These are phyloP conservation scores for Clausena lansium DNA, from an alignment of 345 rosid genomes.

Conservation along the genomic window DNA sequence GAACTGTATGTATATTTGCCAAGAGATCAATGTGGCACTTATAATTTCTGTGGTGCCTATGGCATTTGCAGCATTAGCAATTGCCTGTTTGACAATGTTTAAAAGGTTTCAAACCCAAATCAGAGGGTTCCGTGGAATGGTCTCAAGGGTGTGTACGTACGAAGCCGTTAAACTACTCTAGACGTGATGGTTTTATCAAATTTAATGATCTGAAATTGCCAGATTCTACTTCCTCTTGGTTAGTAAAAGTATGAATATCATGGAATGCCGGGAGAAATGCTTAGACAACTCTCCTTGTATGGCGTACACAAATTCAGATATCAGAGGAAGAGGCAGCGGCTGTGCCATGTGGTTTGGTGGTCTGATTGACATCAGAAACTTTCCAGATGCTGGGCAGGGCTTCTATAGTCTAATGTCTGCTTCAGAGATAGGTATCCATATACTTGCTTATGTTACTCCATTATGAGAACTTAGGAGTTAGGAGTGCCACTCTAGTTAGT, in stretches of 20 bases:
- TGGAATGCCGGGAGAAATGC: slow-evolving; percentile 30
- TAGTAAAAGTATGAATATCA: slow-evolving; percentile 12
- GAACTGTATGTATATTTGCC: no score
- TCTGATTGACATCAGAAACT: no score
- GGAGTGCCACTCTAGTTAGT: neutral
- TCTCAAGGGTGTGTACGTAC: slow-evolving; percentile 28
- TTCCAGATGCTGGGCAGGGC: no score
- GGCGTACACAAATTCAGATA: slow-evolving; percentile 32
- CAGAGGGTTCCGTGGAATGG: neutral
- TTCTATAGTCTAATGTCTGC: slow-evolving; percentile 29
- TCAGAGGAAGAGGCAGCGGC: slow-evolving; percentile 23
- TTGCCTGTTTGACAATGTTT: neutral
- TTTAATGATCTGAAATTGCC: slow-evolving; percentile 32
- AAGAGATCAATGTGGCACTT: no score
- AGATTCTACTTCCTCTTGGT: slow-evolving; percentile 22
- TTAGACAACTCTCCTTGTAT: slow-evolving; percentile 35
- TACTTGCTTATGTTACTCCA: neutral
- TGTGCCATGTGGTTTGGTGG: no score
- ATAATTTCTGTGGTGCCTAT: no score
- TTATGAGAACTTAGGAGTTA: neutral
- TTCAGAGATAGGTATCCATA: slow-evolving; percentile 33
- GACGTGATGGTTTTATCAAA: slow-evolving; percentile 30
- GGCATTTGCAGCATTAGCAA: no score
- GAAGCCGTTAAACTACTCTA: slow-evolving; percentile 25
- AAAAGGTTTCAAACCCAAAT: slow-evolving; percentile 12